These are phyloP conservation scores for Sistotremastrum niveocremeum DNA, from an alignment of 768 basidiomycete species.

Conservation along the genomic window DNA sequence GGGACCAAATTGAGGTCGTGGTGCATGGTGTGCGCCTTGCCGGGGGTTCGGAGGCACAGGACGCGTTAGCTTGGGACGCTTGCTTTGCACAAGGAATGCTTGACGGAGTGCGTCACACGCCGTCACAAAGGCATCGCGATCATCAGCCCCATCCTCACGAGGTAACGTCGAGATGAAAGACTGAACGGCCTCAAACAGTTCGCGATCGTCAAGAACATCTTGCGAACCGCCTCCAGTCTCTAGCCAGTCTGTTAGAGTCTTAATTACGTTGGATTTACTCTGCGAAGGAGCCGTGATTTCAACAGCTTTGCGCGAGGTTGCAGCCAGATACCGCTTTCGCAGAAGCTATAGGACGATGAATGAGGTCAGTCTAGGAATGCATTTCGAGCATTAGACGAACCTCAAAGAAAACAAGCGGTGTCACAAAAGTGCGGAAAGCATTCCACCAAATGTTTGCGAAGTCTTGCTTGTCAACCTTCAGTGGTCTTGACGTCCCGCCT, in stretches of 20 bases:
- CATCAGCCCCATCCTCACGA: slow-evolving; percentile 26
- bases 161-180: slow-evolving; percentile 34
- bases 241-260: slow-evolving; percentile 60
- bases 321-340: slow-evolving; percentile 56
- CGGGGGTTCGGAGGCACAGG: slow-evolving; percentile 2
- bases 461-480: slow-evolving; percentile 59
- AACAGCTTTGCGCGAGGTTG: slow-evolving; percentile 27
- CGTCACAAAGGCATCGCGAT: slow-evolving; percentile 29
- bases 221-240: slow-evolving; percentile 61
- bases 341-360: slow-evolving; percentile 36
- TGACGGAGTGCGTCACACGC: slow-evolving; percentile 25
- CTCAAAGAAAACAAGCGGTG: slow-evolving; percentile 75
- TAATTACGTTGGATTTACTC: slow-evolving; percentile 47
- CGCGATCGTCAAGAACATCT: slow-evolving; percentile 59
- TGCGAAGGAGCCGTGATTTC: slow-evolving; percentile 35
- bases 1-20: slow-evolving; percentile 15
- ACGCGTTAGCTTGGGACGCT: slow-evolving; percentile 30
- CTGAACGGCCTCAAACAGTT: slow-evolving; percentile 44
- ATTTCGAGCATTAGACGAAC: slow-evolving; percentile 25
- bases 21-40: slow-evolving; percentile 3
- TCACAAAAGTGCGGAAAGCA: slow-evolving; percentile 69
- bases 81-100: slow-evolving; percentile 41
- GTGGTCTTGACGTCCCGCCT: slow-evolving; percentile 58
- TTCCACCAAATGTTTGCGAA: slow-evolving; percentile 76
- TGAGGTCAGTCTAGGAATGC: not conserved